Conservation (phyloP, 257 asterid species). For the Voacanga thouarsii region DNA sequence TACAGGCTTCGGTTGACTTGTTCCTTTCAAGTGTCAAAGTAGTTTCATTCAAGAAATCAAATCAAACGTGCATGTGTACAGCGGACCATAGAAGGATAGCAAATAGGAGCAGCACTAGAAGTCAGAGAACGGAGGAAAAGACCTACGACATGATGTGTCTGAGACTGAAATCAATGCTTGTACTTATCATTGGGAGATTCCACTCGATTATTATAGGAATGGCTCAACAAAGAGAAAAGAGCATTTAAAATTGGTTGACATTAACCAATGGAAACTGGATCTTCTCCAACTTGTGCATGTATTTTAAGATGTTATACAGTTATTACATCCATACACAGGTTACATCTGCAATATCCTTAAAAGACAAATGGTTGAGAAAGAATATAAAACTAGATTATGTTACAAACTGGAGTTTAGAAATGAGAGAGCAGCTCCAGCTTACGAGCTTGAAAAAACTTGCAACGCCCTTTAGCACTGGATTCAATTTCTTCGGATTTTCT, state of each 20-base stretch:
- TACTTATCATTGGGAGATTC: background rate
- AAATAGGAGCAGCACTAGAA: background rate
- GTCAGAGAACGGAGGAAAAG: background rate
- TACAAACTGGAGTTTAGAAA: conserved; percentile 35
- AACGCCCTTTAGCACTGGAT: conserved; percentile 79
- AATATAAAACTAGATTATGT: background rate
- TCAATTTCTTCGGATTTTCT: conserved; percentile 75
- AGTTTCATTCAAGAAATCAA: background rate
- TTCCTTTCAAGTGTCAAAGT: background rate
- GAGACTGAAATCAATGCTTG: background rate
- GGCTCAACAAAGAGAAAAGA: background rate
- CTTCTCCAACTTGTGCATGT: background rate
- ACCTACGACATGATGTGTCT: background rate
- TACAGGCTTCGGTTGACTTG: background rate
- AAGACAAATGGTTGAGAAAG: too few species aligned
- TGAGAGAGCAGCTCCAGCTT: conserved; percentile 72
- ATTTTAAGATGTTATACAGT: background rate
- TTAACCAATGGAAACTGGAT: background rate
- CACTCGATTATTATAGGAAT: background rate
- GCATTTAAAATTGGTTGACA: background rate
- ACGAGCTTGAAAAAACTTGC: conserved; percentile 93
- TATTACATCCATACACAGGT: background rate
- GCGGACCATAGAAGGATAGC: background rate
- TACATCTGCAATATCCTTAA: background rate
- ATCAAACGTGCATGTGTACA: background rate